phyloP scores from a whole-genome alignment of 2,329 filamentous ascomycete species.

The Aspergillus neotritici region DNA sequence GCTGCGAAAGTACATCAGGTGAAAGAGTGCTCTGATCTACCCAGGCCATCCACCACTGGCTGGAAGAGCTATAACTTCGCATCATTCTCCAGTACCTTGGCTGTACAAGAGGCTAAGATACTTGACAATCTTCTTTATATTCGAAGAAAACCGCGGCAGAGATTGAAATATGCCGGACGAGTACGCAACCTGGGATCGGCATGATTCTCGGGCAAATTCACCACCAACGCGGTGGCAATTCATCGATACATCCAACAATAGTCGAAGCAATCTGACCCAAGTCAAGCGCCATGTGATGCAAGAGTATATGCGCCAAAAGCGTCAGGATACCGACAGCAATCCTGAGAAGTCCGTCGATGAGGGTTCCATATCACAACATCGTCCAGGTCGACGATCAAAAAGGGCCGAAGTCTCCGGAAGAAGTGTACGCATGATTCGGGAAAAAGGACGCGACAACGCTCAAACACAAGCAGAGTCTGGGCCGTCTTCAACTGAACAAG shows the following conservation, averaged over 20 bases:
- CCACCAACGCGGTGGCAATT: constrained; percentile 33
- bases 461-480: no score
- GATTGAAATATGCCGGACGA: constrained; percentile 13
- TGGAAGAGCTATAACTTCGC: no score
- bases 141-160: background rate
- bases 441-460: background rate
- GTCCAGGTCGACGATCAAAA: constrained; percentile 9
- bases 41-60: no score
- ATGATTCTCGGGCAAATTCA: constrained; percentile 5
- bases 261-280: constrained; percentile 33
- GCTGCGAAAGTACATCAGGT: no score
- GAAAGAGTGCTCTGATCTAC: no score
- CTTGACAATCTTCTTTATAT: no score
- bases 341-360: constrained; percentile 5
- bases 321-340: constrained; percentile 11
- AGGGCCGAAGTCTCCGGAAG: constrained; percentile 2
- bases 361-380: constrained; percentile 1
- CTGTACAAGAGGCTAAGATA: no score
- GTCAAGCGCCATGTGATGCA: constrained; percentile 43
- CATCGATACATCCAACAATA: constrained; percentile 35
- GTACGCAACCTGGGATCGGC: constrained; percentile 2
- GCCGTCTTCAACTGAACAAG: no score
- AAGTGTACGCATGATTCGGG: background rate
- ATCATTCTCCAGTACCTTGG: no score
- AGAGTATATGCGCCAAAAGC: constrained; percentile 38